Base-by-base conservation (phyloP, 805 yeast genomes). In the Metahyphopichia silvanorum region DNA sequence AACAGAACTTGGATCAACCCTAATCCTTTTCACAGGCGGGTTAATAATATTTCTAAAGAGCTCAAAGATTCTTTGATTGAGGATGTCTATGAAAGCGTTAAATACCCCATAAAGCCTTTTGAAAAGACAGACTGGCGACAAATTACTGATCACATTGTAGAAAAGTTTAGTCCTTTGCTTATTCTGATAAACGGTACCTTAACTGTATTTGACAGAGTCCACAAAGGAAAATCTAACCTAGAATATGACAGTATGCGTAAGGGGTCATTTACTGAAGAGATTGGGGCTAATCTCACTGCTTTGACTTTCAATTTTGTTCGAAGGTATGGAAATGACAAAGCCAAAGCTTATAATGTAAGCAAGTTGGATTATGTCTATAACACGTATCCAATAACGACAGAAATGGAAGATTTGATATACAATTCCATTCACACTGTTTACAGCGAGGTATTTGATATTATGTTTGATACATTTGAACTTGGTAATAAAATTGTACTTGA, bases 121-220 rank as follows among this genome's bases (percentile, higher is more conserved):
- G 21, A 46, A 5, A 33, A 19, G 7, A 76, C 72, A 0, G 53
- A 79, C 46, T 79, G 86, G 85, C 78, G 71, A 43, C 37, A 53
- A n/a, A 55, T 69, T 3, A 69, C 79, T 0, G 66, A 63, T 29
- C 63, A 56, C 21, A 68, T 78, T n/a, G 67, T 63, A 5, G 55
- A 54, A 17, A 77, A 77, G 45, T 79, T 79, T 49, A 57, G 75
- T 1, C 82, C 83, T 8, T 52, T 68, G 23, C 44, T 79, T 16
- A 42, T 56, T 23, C 44, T 51, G 6, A 37, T 77, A 32, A 70
- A 75, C 33, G 46, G 53, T 10, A 60, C 74, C 1, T 53, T 69
- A 23, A 38, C 21, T 7, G 7, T 19, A 19, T 19, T 19, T 19
- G 21, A 19, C 7, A 19, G 21, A n/a, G n/a, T n/a, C n/a, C n/a